These are phyloP conservation scores for Drechslera avenae DNA, from an alignment of 2,329 filamentous ascomycete genomes.

Conservation along the genomic window DNA sequence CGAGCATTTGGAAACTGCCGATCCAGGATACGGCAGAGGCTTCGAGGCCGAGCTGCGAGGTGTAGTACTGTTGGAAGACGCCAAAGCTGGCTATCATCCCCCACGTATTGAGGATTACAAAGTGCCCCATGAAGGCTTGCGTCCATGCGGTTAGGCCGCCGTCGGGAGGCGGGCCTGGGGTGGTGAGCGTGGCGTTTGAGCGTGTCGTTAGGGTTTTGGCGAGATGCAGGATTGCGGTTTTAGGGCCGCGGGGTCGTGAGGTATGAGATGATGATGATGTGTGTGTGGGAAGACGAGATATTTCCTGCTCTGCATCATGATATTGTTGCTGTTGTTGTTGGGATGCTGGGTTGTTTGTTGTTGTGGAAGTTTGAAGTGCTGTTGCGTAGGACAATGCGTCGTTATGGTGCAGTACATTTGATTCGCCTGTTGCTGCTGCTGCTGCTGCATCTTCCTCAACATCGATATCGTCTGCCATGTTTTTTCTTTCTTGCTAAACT, in stretches of 20 bases:
- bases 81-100: constrained; percentile 47
- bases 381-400: too few relatives aligned
- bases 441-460: too few relatives aligned
- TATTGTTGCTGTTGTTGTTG: too few relatives aligned
- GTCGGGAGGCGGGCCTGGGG: constrained; percentile 48
- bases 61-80: constrained; percentile 47
- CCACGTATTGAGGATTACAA: constrained; percentile 47
- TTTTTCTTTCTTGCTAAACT: too few relatives aligned
- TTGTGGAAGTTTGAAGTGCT: too few relatives aligned
- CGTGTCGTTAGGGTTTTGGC: constrained; percentile 37
- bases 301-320: background rate
- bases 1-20: constrained; percentile 57
- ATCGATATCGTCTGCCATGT: too few relatives aligned
- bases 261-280: constrained; percentile 14
- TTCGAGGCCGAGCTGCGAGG: constrained; percentile 30
- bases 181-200: constrained; percentile 40
- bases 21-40: constrained; percentile 59
- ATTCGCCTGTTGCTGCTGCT: too few relatives aligned
- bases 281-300: constrained; percentile 9
- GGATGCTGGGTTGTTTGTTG: too few relatives aligned
- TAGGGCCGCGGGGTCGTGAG: constrained; percentile 13
- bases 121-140: constrained; percentile 44
- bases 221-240: constrained; percentile 20
- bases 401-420: too few relatives aligned
- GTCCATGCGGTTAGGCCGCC: constrained; percentile 47